Conservation (phyloP, 2,329 filamentous ascomycete species). For the Aureobasidium melanogenum region DNA sequence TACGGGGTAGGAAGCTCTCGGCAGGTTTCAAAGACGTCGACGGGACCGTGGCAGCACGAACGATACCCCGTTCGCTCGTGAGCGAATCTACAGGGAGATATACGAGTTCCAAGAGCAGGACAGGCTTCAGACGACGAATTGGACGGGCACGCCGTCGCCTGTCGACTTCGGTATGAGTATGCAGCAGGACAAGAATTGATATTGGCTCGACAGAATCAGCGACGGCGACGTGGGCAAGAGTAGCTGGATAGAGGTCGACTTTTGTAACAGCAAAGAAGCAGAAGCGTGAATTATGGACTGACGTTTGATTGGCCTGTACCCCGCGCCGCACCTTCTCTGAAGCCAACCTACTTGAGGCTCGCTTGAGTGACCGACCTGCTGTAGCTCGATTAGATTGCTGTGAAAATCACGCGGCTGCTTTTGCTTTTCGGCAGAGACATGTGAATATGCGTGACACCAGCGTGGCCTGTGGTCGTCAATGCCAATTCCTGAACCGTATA, state of each 20-base stretch:
- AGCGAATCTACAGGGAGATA: not conserved
- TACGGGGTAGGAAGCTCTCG: not conserved
- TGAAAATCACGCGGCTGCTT: constrained; percentile 1
- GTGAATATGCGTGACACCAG: not conserved
- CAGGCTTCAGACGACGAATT: not conserved
- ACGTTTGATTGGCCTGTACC: constrained; percentile 8
- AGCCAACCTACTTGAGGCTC: not conserved
- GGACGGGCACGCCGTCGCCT: constrained; percentile 9
- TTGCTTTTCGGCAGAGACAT: not conserved
- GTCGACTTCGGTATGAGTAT: not conserved
- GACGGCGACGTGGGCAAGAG: not conserved
- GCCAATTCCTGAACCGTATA: not conserved
- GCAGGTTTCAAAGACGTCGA: not conserved
- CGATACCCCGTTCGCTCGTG: not conserved
- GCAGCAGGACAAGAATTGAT: not conserved
- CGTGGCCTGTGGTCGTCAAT: not conserved
- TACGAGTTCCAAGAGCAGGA: not conserved
- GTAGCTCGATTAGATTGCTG: not conserved
- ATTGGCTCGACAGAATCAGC: not conserved
- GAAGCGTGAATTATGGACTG: not conserved
- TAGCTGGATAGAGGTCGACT: not conserved
- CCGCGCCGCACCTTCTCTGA: not conserved
- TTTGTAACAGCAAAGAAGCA: constrained; percentile 4
- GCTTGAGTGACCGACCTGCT: not conserved
- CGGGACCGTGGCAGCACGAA: not conserved